Conservation (phyloP, 345 rosid genomes). For the Melaleuca alternifolia region DNA sequence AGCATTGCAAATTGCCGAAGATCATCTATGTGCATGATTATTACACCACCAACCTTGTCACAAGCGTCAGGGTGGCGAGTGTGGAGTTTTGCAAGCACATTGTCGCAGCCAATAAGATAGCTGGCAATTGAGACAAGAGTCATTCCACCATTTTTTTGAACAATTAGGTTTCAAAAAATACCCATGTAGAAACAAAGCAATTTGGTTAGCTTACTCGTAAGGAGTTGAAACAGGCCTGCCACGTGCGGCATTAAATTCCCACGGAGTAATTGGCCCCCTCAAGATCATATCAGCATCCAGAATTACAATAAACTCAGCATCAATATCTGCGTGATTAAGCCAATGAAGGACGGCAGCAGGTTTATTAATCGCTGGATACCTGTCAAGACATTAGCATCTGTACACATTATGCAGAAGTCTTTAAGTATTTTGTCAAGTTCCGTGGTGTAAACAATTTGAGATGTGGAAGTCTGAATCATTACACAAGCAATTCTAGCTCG, state of each 20-base stretch:
- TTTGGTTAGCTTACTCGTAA: slow-evolving; percentile 57
- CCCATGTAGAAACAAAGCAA: neutral
- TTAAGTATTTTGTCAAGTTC: neutral
- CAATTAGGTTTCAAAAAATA: neutral
- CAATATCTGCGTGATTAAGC: slow-evolving; percentile 84
- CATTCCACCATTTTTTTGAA: neutral
- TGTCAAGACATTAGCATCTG: slow-evolving; percentile 7
- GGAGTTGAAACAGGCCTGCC: slow-evolving; percentile 99
- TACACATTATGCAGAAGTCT: neutral
- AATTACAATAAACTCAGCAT: slow-evolving; percentile 89
- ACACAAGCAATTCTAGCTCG: neutral
- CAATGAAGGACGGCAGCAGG: slow-evolving; percentile 98
- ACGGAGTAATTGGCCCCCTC: slow-evolving; percentile 95
- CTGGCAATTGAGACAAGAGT: slow-evolving; percentile 11
- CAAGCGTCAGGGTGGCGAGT: slow-evolving; percentile 88
- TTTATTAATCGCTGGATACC: slow-evolving; percentile 99
- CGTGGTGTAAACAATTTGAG: neutral
- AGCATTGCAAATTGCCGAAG: slow-evolving; percentile 76
- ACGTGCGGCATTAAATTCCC: slow-evolving; percentile 88
- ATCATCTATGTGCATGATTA: slow-evolving; percentile 95
- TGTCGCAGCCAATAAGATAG: slow-evolving; percentile 92
- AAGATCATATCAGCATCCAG: slow-evolving; percentile 98
- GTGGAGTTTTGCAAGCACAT: slow-evolving; percentile 88
- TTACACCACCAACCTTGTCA: slow-evolving; percentile 98
- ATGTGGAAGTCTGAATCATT: neutral